These are phyloP conservation scores for Talaromyces stipitatus DNA, from an alignment of 495 filamentous ascomycete genomes.

Conservation along the genomic window DNA sequence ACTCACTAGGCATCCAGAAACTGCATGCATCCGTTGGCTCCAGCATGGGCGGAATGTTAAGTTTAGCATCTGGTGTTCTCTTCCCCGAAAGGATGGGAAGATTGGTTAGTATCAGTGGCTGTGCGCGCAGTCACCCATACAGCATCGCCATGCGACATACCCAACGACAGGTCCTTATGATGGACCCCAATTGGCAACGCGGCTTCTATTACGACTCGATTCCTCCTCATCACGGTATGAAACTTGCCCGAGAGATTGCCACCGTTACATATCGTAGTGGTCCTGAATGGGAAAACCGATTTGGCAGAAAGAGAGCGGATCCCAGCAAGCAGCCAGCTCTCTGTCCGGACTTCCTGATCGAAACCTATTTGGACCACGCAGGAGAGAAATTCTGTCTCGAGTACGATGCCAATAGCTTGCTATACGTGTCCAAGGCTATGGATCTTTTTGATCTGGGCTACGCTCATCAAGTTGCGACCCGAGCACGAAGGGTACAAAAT, in stretches of 20 bases:
- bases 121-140: constrained; percentile 92
- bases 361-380: constrained; percentile 97
- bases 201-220: constrained; percentile 89
- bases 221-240: constrained; percentile 94
- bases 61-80: constrained; percentile 79
- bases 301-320: constrained; percentile 83
- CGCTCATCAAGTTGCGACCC: constrained; percentile 50
- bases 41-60: constrained; percentile 99
- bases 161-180: constrained; percentile 96
- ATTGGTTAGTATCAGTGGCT: constrained; percentile 87
- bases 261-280: constrained; percentile 96
- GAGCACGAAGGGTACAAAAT: constrained; percentile 39
- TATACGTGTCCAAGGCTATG: constrained; percentile 99
- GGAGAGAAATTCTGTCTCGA: constrained; percentile 99
- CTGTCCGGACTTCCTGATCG: constrained; percentile 95
- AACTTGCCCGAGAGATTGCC: constrained; percentile 93
- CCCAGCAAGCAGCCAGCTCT: constrained; percentile 78
- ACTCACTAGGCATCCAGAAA: constrained; percentile 67
- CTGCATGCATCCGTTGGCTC: constrained; percentile 90
- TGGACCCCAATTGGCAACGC: constrained; percentile 95
- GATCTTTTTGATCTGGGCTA: constrained; percentile 90
- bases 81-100: constrained; percentile 74
- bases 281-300: constrained; percentile 95
- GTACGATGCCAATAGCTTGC: constrained; percentile 91
- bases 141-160: constrained; percentile 99